A percentile compares a stretch with the other conserved stretches of the same genome.
Conservation (phyloP, 2,329 filamentous ascomycete species). For the Talaromyces sp. region DNA sequence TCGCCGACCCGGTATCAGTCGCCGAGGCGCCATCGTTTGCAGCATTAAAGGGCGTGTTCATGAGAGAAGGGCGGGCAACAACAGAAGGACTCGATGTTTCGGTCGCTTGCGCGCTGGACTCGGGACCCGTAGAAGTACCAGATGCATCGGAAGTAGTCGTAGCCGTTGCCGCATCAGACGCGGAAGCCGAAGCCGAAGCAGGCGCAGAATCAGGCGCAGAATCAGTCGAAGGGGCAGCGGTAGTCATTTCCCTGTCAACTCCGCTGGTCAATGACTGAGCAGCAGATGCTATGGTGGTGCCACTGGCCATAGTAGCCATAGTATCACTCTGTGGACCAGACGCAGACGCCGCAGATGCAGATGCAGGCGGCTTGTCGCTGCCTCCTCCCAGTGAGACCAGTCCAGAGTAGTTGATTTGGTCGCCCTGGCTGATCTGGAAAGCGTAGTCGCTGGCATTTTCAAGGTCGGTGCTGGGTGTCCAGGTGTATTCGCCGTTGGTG, state of each 20-base stretch:
- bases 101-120: not conserved
- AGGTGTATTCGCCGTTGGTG: slow-evolving; percentile 45
- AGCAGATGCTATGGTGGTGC: not conserved
- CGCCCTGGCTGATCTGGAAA: slow-evolving; percentile 53
- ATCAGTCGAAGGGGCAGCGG: not conserved
- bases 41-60: slow-evolving; percentile 11
- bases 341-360: not conserved
- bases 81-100: not conserved
- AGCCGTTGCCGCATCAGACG: not conserved
- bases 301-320: not conserved
- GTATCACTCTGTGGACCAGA: not conserved
- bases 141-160: not conserved
- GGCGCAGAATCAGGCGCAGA: not conserved
- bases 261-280: not conserved
- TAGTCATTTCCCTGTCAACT: not conserved
- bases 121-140: not conserved
- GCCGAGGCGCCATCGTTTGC: slow-evolving; percentile 11
- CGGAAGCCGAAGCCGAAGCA: not conserved
- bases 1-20: slow-evolving; percentile 13
- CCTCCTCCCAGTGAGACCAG: slow-evolving; percentile 43
- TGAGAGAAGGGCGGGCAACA: slow-evolving; percentile 10
- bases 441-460: slow-evolving; percentile 49
- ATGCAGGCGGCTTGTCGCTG: slow-evolving; percentile 3
- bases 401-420: slow-evolving; percentile 51
- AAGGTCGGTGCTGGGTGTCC: slow-evolving; percentile 45